phyloP scores from a whole-genome alignment of 73 alveolate genomes.

The Durusdinium trenchii region DNA sequence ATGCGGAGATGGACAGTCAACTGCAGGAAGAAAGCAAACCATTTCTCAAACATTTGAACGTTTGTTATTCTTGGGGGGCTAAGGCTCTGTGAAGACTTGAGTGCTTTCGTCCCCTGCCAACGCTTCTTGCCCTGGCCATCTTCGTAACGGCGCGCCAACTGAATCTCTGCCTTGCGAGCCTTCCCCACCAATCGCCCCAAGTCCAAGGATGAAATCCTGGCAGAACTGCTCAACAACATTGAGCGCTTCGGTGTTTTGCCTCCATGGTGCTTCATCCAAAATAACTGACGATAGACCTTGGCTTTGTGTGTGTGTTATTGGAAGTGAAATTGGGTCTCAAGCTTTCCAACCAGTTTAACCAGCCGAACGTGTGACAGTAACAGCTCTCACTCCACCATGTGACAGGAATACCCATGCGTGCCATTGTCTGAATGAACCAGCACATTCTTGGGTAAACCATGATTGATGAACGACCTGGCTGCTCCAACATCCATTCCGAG shows the following conservation, averaged over 20 bases:
- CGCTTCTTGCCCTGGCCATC: neutral
- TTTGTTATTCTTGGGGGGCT: neutral
- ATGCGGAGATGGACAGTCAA: neutral
- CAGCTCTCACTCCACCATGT: neutral
- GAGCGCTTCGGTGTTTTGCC: neutral
- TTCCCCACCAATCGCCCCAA: neutral
- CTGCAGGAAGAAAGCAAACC: neutral
- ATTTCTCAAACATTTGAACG: too few species aligned
- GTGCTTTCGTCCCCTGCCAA: neutral
- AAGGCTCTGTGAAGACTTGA: neutral
- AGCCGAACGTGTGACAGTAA: neutral
- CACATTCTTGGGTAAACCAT: neutral
- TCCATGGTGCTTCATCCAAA: slow-evolving; percentile 37
- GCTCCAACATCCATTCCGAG: neutral
- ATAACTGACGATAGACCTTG: slow-evolving; percentile 7
- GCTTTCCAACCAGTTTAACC: neutral
- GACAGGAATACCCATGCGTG: neutral
- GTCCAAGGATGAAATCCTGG: neutral
- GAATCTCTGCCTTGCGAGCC: neutral
- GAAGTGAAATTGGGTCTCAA: neutral
- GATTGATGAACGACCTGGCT: neutral
- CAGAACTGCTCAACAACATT: neutral
- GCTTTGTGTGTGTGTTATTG: neutral
- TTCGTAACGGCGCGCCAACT: neutral
- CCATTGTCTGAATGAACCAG: neutral